These are phyloP conservation scores for Meredithiella fracta DNA, from an alignment of 2,329 filamentous ascomycete species.

Conservation along the genomic window DNA sequence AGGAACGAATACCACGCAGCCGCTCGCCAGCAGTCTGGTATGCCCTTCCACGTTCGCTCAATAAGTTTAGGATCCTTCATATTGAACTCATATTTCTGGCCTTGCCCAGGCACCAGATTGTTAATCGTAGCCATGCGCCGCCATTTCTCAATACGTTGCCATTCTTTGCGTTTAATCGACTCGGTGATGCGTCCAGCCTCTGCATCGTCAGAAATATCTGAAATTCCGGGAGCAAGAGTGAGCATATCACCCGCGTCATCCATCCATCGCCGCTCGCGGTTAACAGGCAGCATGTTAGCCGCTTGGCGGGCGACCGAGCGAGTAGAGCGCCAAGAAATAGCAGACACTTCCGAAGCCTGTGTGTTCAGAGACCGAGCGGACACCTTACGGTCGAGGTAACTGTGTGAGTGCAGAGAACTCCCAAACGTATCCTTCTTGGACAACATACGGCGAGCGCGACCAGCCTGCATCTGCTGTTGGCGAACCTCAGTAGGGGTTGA, in stretches of 20 bases:
- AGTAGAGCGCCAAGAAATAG: conserved; percentile 35
- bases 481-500: conserved; percentile 24
- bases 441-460: conserved; percentile 23
- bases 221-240: conserved; percentile 39
- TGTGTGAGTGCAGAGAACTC: conserved; percentile 12
- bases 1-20: conserved; percentile 94
- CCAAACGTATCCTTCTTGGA: conserved; percentile 25
- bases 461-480: conserved; percentile 13
- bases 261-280: conserved; percentile 42
- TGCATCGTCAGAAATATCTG: conserved; percentile 39
- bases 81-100: conserved; percentile 64
- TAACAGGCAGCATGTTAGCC: conserved; percentile 42
- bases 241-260: conserved; percentile 54
- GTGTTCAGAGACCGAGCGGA: conserved; percentile 44
- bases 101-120: conserved; percentile 34
- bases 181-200: conserved; percentile 36
- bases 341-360: conserved; percentile 36
- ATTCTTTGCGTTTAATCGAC: conserved; percentile 45
- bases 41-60: conserved; percentile 91
- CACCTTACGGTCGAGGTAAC: conserved; percentile 30
- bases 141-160: conserved; percentile 49
- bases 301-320: conserved; percentile 40
- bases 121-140: conserved; percentile 46
- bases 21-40: conserved; percentile 86
- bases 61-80: conserved; percentile 67